Percentiles rank a stretch among this genome's conserved stretches.
These are phyloP conservation scores for Areca catechu DNA, from an alignment of 176 grass and related monocot species.

Conservation along the genomic window DNA sequence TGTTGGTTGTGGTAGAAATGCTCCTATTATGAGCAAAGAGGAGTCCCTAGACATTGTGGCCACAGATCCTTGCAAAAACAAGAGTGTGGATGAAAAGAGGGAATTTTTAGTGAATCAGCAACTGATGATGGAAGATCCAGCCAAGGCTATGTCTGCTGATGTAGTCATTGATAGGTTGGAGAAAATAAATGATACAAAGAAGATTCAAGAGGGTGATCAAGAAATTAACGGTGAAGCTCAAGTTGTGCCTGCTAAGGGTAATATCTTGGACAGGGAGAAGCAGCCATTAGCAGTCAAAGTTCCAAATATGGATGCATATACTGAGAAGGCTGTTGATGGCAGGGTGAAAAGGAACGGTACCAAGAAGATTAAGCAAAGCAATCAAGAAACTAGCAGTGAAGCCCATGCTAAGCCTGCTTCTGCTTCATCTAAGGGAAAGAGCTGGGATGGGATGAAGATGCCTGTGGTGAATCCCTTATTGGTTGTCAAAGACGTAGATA, in stretches of 20 bases:
- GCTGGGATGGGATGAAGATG: not conserved
- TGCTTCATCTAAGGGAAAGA: not conserved
- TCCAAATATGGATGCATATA: not conserved
- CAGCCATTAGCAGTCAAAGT: not conserved
- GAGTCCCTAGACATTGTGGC: conserved; percentile 10
- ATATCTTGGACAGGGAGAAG: conserved; percentile 14
- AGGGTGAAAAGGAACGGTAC: not conserved
- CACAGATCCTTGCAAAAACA: not conserved
- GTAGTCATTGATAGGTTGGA: not conserved
- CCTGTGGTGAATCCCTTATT: too few species aligned
- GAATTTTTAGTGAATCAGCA: not conserved
- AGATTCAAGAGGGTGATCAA: too few species aligned
- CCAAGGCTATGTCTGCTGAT: not conserved
- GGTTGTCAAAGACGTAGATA: too few species aligned
- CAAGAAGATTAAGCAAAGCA: not conserved
- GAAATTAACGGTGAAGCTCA: not conserved
- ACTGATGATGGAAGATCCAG: not conserved
- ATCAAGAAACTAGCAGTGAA: not conserved
- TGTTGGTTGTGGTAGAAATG: conserved; percentile 30
- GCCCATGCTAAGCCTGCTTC: not conserved
- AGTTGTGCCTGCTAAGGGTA: conserved; percentile 2
- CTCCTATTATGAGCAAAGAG: not conserved
- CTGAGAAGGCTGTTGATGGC: not conserved
- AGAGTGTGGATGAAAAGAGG: conserved; percentile 7
- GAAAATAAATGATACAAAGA: not conserved